Percentiles rank a stretch among this genome's conserved stretches.
These are phyloP conservation scores for Ilyonectria robusta DNA, from an alignment of 2,329 filamentous ascomycete species.

Conservation along the genomic window DNA sequence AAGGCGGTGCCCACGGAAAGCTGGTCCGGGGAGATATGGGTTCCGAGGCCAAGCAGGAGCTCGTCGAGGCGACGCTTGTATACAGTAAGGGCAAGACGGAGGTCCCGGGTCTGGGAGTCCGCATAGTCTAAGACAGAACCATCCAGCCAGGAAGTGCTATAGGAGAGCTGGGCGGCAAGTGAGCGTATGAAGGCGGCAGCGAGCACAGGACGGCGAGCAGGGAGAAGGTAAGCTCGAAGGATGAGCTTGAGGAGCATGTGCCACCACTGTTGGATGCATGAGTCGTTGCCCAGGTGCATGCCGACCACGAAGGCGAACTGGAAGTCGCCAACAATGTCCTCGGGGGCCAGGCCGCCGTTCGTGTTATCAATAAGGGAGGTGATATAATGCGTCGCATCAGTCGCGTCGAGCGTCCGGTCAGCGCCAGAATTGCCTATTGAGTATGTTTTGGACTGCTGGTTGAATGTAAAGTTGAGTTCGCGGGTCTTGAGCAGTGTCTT, in stretches of 20 bases:
- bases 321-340: constrained; percentile 70
- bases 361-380: constrained; percentile 54
- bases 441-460: constrained; percentile 59
- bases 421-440: constrained; percentile 55
- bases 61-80: constrained; percentile 70
- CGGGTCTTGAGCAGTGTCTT: constrained; percentile 51
- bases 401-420: constrained; percentile 60
- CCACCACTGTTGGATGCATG: constrained; percentile 75
- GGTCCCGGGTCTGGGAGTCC: constrained; percentile 48
- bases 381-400: constrained; percentile 65
- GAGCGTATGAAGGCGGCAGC: constrained; percentile 63
- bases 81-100: constrained; percentile 64
- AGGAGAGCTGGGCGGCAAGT: constrained; percentile 69
- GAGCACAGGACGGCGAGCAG: constrained; percentile 59
- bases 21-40: constrained; percentile 56
- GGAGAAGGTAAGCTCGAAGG: constrained; percentile 65
- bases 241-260: constrained; percentile 66
- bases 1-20: constrained; percentile 64
- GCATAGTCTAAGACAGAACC: constrained; percentile 59
- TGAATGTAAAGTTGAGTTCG: constrained; percentile 65
- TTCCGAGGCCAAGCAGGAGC: constrained; percentile 55
- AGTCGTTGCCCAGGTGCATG: constrained; percentile 69
- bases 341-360: constrained; percentile 46
- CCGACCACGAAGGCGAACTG: constrained; percentile 73
- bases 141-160: constrained; percentile 65